phyloP scores from a whole-genome alignment of 768 basidiomycete species.

The Amanita inopinata region DNA sequence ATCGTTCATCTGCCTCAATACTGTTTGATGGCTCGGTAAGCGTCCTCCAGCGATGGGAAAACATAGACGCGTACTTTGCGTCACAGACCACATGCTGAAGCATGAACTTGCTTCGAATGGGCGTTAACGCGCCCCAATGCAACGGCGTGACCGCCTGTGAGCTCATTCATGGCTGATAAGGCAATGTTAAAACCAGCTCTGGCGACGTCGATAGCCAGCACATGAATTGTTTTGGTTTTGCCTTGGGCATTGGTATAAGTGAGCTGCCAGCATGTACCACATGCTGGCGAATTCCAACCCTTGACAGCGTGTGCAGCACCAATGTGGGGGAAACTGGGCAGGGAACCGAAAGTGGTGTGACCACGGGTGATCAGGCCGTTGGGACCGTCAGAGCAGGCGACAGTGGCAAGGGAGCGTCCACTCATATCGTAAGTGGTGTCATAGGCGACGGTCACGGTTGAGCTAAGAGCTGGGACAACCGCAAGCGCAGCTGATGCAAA shows the following conservation, averaged over 20 bases:
- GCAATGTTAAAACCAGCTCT: slow-evolving; percentile 34
- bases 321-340: slow-evolving; percentile 38
- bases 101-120: slow-evolving; percentile 29
- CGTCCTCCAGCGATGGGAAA: too few relatives aligned
- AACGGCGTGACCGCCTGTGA: slow-evolving; percentile 39
- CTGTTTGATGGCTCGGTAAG: too few relatives aligned
- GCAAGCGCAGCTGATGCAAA: slow-evolving; percentile 17
- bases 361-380: slow-evolving; percentile 31
- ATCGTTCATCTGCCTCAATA: too few relatives aligned
- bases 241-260: slow-evolving; percentile 21
- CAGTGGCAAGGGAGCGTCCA: slow-evolving; percentile 21
- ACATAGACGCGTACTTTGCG: not conserved
- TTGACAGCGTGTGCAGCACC: slow-evolving; percentile 30
- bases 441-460: slow-evolving; percentile 19
- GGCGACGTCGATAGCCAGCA: slow-evolving; percentile 32
- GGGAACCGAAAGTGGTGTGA: slow-evolving; percentile 28
- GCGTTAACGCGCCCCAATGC: slow-evolving; percentile 40
- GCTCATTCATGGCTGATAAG: slow-evolving; percentile 40
- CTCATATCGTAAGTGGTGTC: slow-evolving; percentile 33
- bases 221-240: slow-evolving; percentile 18
- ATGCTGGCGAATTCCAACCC: slow-evolving; percentile 30
- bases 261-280: slow-evolving; percentile 39
- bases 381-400: slow-evolving; percentile 39
- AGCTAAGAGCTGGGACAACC: slow-evolving; percentile 15
- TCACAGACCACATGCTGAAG: slow-evolving; percentile 42